Evolutionary conservation across 345 rosid genomes (phyloP), one percentile per base, ranked within the genome.

Genomic region (Moricandia moricandioides): DNA sequence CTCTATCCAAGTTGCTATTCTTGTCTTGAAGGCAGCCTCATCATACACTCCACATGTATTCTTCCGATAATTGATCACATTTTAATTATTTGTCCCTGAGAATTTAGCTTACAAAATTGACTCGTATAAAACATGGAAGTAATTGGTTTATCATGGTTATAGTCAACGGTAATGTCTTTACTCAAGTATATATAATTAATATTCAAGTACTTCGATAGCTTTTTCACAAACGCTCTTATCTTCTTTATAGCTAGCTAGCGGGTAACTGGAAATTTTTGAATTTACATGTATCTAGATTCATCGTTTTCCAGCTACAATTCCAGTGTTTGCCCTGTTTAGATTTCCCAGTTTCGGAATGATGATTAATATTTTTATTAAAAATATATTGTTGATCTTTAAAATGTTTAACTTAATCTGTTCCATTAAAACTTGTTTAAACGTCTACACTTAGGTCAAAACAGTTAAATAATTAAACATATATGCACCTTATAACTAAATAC

Each of bases 21-120:
- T 67, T 67, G 78, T 75, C 67, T 31, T 51, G 47, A 31, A 51
- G 47, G 17, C 24, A 27, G 18, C 31, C 61, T 58, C 9, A 59
- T 59, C 67, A 67, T 34, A 75, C 39, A 39, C 7, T 67, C 78
- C 78, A 75, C 78, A 75, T 67, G 73, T 67, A 31, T 26, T 31
- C 13, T 59, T 67, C 52, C 51, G 37, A 74, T 67, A 49, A 67
- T 67, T 67, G 61, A 67, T 39, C 33, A 34, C 30, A 5, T 6
- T 57, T 58, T 31, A 21, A 13, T 65, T 57, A 26, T 11, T 27
- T 54, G 27, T 54, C 43, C 7, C 64, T 64, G 57, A 64, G 70
- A 73, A 35, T 63, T 64, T 43, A 52, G 55, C 63, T 26, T 73
- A 29, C 64, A 64, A 55, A 47, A 73, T 39, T n/a, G 27, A 54